Conservation (phyloP, 2,329 filamentous ascomycete genomes). For the Endoconidiophora polonica region DNA sequence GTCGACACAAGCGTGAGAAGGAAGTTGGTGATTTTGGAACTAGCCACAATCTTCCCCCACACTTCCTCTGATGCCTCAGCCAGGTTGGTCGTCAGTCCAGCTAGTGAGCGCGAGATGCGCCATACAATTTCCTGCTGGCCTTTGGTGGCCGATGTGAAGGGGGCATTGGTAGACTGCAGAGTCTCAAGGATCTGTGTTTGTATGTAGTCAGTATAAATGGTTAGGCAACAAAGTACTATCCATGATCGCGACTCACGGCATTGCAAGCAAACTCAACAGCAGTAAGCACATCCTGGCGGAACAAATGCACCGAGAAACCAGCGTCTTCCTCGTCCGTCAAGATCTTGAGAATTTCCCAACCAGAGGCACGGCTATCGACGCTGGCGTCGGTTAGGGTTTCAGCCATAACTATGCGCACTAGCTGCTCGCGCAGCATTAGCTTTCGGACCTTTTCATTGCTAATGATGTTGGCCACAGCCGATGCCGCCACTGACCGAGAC, state of each 20-base stretch:
- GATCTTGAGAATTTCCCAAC: slow-evolving; percentile 49
- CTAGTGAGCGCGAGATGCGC: slow-evolving; percentile 36
- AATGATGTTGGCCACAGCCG: slow-evolving; percentile 43
- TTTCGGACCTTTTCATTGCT: slow-evolving; percentile 46
- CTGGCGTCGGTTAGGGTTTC: slow-evolving; percentile 47
- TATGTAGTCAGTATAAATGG: background rate
- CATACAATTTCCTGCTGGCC: slow-evolving; percentile 36
- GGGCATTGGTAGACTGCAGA: slow-evolving; percentile 24
- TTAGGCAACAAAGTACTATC: background rate
- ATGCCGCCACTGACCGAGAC: slow-evolving; percentile 40
- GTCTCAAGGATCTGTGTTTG: slow-evolving; percentile 26
- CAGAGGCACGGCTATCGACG: slow-evolving; percentile 45
- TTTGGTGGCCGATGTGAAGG: slow-evolving; percentile 32
- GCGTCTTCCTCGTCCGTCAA: slow-evolving; percentile 46
- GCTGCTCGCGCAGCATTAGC: slow-evolving; percentile 47
- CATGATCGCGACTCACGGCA: slow-evolving; percentile 25
- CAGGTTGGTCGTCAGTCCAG: slow-evolving; percentile 35
- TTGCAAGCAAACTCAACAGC: slow-evolving; percentile 40
- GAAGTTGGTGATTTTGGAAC: slow-evolving; percentile 32
- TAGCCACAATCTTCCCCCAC: slow-evolving; percentile 34
- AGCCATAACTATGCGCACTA: slow-evolving; percentile 45
- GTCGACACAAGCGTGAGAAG: slow-evolving; percentile 35
- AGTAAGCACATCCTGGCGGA: slow-evolving; percentile 42
- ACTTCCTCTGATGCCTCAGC: slow-evolving; percentile 45
- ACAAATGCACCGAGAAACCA: slow-evolving; percentile 51